These are phyloP conservation scores for Fragilaria radians DNA, from an alignment of 108 stramenopile genomes.

Conservation along the genomic window DNA sequence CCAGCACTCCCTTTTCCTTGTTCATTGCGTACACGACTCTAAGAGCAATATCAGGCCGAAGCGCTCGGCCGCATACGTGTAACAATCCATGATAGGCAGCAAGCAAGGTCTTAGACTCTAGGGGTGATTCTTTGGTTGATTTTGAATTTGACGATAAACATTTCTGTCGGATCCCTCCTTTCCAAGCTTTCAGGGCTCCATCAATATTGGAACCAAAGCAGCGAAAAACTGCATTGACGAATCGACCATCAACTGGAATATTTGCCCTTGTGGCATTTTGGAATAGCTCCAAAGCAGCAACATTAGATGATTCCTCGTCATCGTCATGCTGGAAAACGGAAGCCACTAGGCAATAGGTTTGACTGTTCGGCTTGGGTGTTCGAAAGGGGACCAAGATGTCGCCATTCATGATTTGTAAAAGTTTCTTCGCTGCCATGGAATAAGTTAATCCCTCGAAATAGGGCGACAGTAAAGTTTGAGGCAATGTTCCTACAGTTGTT, in stretches of 20 bases:
- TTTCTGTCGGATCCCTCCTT: slow-evolving; percentile 42
- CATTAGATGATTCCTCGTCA: neutral
- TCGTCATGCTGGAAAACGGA: slow-evolving; percentile 24
- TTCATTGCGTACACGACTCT: slow-evolving; percentile 69
- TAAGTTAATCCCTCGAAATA: slow-evolving; percentile 40
- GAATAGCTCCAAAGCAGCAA: slow-evolving; percentile 22
- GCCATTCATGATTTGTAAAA: slow-evolving; percentile 46
- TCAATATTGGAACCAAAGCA: slow-evolving; percentile 72
- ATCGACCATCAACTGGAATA: slow-evolving; percentile 59
- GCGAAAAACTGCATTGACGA: slow-evolving; percentile 70
- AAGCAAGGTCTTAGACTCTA: slow-evolving; percentile 34
- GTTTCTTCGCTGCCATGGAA: slow-evolving; percentile 29
- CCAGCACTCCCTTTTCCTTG: slow-evolving; percentile 62
- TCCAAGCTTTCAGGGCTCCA: slow-evolving; percentile 58
- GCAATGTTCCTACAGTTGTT: slow-evolving; percentile 1
- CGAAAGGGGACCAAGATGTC: slow-evolving; percentile 13
- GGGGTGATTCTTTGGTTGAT: slow-evolving; percentile 13
- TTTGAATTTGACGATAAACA: slow-evolving; percentile 23
- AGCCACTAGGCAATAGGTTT: slow-evolving; percentile 67
- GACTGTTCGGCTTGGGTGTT: slow-evolving; percentile 37
- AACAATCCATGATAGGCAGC: slow-evolving; percentile 81
- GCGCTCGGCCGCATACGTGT: slow-evolving; percentile 65
- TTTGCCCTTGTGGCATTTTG: slow-evolving; percentile 20
- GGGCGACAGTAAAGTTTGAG: slow-evolving; percentile 1
- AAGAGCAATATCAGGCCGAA: slow-evolving; percentile 63